Conservation (phyloP, 805 yeast genomes). For the Tetrapisispora pingtungensis region DNA sequence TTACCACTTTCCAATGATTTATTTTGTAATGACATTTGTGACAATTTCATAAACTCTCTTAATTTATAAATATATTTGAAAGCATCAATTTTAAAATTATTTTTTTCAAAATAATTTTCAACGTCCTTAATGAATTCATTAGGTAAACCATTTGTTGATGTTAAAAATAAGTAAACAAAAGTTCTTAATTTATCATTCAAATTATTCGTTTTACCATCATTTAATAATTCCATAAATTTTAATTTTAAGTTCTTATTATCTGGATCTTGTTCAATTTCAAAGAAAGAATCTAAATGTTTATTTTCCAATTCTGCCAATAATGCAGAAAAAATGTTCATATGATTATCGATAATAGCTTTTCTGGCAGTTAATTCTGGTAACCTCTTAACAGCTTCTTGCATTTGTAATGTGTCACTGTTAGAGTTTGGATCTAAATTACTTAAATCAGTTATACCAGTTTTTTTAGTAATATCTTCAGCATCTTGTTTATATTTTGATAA, state of each 20-base stretch:
- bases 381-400: conserved; percentile 80
- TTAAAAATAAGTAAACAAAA: conserved; percentile 65
- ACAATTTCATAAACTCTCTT: conserved; percentile 62
- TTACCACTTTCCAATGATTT: conserved; percentile 27
- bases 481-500: conserved; percentile 73
- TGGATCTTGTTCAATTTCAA: conserved; percentile 81
- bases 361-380: conserved; percentile 87
- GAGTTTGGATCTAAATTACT: conserved; percentile 57
- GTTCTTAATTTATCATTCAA: conserved; percentile 82
- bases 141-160: conserved; percentile 33
- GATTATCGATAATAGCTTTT: conserved; percentile 85
- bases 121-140: conserved; percentile 47
- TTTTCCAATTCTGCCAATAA: conserved; percentile 73
- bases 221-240: conserved; percentile 51
- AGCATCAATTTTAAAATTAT: conserved; percentile 53
- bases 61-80: conserved; percentile 67
- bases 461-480: conserved; percentile 74
- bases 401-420: conserved; percentile 50
- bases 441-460: conserved; percentile 58
- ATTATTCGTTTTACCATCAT: conserved; percentile 43
- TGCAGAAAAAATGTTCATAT: conserved; percentile 87
- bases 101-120: conserved; percentile 48
- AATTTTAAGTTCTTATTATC: conserved; percentile 41
- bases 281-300: conserved; percentile 80
- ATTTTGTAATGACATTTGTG: conserved; percentile 32